phyloP scores from a whole-genome alignment of 306 rosid species.

The Carpinus viminea region DNA sequence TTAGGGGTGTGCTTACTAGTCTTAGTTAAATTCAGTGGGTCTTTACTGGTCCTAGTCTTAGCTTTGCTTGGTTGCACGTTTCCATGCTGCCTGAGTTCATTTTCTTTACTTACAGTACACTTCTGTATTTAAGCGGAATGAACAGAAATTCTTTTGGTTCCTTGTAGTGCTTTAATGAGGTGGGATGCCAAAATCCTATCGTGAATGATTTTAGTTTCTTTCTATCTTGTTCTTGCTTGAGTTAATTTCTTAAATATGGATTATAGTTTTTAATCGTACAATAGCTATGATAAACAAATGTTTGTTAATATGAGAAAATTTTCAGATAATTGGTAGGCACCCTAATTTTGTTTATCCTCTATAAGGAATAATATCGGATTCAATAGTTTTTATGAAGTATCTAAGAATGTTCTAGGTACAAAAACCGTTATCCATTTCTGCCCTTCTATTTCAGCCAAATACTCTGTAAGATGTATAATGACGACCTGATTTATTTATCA shows the following conservation, averaged over 20 bases:
- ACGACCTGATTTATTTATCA: slow-evolving; percentile 32
- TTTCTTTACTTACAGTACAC: too few relatives aligned
- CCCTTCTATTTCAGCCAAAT: background rate
- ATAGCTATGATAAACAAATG: slow-evolving; percentile 6
- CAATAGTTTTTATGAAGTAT: slow-evolving; percentile 2
- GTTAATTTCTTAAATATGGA: too few relatives aligned
- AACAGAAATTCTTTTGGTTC: background rate
- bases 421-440: background rate
- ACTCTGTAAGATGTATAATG: background rate
- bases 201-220: background rate
- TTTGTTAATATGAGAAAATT: background rate
- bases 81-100: too few relatives aligned
- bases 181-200: background rate
- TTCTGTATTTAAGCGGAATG: too few relatives aligned
- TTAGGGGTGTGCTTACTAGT: too few relatives aligned
- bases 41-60: too few relatives aligned
- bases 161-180: background rate
- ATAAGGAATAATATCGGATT: background rate
- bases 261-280: background rate
- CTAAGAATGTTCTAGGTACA: background rate
- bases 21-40: too few relatives aligned
- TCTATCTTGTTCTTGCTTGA: background rate
- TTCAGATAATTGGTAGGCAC: slow-evolving; percentile 7
- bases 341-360: background rate
- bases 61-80: too few relatives aligned